Percentiles rank a stretch among this genome's conserved stretches.
phyloP scores from a whole-genome alignment of 352 stramenopile species.

The Phytophthora syringae region DNA sequence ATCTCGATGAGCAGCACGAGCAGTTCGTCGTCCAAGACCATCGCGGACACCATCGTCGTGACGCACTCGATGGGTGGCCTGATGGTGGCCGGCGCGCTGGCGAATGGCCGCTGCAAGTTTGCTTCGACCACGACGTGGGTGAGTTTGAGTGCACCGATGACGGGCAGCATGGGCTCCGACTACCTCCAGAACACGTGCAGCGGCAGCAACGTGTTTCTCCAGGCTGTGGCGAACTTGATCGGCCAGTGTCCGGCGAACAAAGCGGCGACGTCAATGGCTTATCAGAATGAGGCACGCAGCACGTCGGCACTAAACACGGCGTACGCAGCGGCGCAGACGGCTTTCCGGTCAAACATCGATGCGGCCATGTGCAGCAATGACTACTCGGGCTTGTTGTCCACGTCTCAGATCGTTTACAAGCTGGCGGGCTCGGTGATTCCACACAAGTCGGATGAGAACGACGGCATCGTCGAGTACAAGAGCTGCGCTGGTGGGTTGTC shows the following conservation, averaged over 20 bases:
- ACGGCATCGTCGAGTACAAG: slow-evolving; percentile 41
- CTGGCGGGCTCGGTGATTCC: slow-evolving; percentile 26
- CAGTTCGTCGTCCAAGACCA: slow-evolving; percentile 10
- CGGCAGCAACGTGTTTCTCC: slow-evolving; percentile 24
- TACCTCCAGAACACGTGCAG: slow-evolving; percentile 38
- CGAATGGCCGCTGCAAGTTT: slow-evolving; percentile 41
- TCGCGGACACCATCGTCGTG: slow-evolving; percentile 40
- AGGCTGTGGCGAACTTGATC: slow-evolving; percentile 33
- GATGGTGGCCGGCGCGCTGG: slow-evolving; percentile 32
- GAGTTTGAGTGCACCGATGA: slow-evolving; percentile 39
- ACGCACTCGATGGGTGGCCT: slow-evolving; percentile 45
- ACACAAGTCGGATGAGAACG: slow-evolving; percentile 36
- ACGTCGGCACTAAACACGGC: slow-evolving; percentile 17
- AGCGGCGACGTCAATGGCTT: slow-evolving; percentile 21
- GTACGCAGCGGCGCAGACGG: slow-evolving; percentile 28
- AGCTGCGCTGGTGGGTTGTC: slow-evolving; percentile 38
- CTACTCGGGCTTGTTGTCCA: slow-evolving; percentile 38
- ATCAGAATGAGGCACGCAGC: slow-evolving; percentile 26
- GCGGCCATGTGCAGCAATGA: slow-evolving; percentile 41
- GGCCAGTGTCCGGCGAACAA: slow-evolving; percentile 33
- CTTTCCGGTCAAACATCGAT: slow-evolving; percentile 32
- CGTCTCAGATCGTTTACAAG: slow-evolving; percentile 23
- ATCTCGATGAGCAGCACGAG: slow-evolving; percentile 24
- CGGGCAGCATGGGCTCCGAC: slow-evolving; percentile 42
- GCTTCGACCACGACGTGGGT: slow-evolving; percentile 35